Conservation (phyloP, 805 yeast genomes). For the Yarrowia divulgata region DNA sequence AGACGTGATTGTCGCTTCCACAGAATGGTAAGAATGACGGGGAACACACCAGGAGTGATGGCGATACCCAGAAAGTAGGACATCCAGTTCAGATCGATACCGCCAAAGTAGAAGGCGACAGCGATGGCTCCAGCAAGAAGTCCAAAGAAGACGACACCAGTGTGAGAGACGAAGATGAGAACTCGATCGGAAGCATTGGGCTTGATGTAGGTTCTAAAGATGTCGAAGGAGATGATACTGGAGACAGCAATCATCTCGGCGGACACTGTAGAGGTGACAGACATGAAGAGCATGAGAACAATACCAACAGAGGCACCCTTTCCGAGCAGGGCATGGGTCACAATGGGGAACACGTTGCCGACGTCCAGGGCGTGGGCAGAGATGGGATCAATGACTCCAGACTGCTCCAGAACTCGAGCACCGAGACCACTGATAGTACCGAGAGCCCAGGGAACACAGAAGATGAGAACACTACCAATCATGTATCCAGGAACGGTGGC, state of each 20-base stretch:
- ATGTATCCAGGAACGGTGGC: slow-evolving; percentile 55
- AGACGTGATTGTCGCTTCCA: slow-evolving; percentile 50
- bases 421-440: slow-evolving; percentile 53
- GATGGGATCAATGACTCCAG: slow-evolving; percentile 53
- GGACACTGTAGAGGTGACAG: slow-evolving; percentile 55
- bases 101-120: slow-evolving; percentile 79
- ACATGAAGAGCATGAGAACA: slow-evolving; percentile 53
- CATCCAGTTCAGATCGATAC: slow-evolving; percentile 80
- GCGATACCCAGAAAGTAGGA: slow-evolving; percentile 70
- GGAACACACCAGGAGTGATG: slow-evolving; percentile 53
- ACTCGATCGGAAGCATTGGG: slow-evolving; percentile 54
- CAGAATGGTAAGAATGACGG: slow-evolving; percentile 57
- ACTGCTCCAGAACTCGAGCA: slow-evolving; percentile 60
- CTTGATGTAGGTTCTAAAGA: slow-evolving; percentile 56
- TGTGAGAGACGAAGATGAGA: slow-evolving; percentile 55
- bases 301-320: slow-evolving; percentile 85
- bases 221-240: slow-evolving; percentile 56
- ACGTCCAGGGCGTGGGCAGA: slow-evolving; percentile 81
- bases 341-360: slow-evolving; percentile 67
- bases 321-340: slow-evolving; percentile 82
- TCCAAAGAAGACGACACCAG: slow-evolving; percentile 54
- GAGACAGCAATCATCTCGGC: slow-evolving; percentile 55
- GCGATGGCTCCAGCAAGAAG: slow-evolving; percentile 76
- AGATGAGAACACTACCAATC: slow-evolving; percentile 57
- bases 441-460: slow-evolving; percentile 54